Base-by-base conservation (phyloP, 2,329 filamentous ascomycete species). In the Penicillium sumatraense region DNA sequence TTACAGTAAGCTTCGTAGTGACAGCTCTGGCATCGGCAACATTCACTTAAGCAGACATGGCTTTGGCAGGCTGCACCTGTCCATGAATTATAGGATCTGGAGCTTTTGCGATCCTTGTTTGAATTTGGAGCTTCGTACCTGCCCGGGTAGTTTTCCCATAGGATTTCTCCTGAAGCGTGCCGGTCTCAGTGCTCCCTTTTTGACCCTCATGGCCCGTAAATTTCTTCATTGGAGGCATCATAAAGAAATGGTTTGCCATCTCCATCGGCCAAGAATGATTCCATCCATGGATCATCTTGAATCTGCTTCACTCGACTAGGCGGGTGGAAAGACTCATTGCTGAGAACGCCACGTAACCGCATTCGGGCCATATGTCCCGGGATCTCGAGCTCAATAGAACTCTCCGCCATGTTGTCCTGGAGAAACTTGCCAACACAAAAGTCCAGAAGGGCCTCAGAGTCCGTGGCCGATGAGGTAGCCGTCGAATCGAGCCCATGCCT, bases 361-460 rank as follows among this genome's bases (percentile, higher is more conserved):
- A 63, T 62, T n/a, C 65, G 62, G 16, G 55, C 60, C 44, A 69
- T 36, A 36, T 74, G 57, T 1, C 70, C 72, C 5, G 70, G 65
- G 1, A 73, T 58, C 50, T 77, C 74, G 10, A 66, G 60, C 21
- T 73, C 67, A 40, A 75, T 68, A 26, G 73, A 66, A 7, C 66
- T 55, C 16, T 67, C 62, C 1, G 62, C 58, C 27, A 74, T 59
- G 5, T 64, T 63, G 18, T 71, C 58, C 13, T 57, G 51, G 10
- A 68, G 54, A 56, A 74, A 76, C 44, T 65, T 64, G 24, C 58
- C 50, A 9, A 71, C 68, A 59, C 73, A 74, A 58, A 71, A 75
- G 44, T 70, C 64, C 5, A 77, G 65, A 4, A 71, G 61, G 4
- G 57, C 49, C 21, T 63, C 60, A 1, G 62, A 42, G 4, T 59